Evolutionary conservation across 1,284 basidiomycete genomes (phyloP).

Genomic region (Trichosporon ovoides): DNA sequence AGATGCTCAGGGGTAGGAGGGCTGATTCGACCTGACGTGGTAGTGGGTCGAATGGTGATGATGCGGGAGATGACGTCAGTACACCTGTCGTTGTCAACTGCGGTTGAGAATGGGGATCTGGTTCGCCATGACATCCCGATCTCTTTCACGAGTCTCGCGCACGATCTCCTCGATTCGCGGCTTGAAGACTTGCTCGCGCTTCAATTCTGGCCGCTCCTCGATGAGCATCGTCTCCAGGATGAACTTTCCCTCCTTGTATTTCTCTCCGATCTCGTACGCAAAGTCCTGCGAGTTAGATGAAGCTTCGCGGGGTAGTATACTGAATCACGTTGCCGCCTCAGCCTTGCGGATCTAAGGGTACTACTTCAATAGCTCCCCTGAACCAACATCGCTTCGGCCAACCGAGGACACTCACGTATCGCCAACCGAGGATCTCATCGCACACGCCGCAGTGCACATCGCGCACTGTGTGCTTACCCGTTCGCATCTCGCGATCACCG

Average conservation of each 20-base stretch:
- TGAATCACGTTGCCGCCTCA: no score
- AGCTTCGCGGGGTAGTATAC: no score
- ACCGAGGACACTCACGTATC: constrained; percentile 77
- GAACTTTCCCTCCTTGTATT: constrained; percentile 97
- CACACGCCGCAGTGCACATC: constrained; percentile 93
- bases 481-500: constrained; percentile 91
- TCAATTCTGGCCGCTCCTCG: constrained; percentile 40
- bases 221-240: constrained; percentile 91
- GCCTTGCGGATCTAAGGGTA: no score
- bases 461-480: constrained; percentile 89
- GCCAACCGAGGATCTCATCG: constrained; percentile 81
- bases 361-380: no score
- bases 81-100: neutral
- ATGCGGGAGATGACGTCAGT: no score
- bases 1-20: neutral
- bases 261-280: constrained; percentile 82
- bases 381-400: no score
- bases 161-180: constrained; percentile 36
- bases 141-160: neutral
- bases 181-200: constrained; percentile 19
- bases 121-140: neutral
- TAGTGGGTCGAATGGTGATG: neutral
- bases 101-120: neutral
- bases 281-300: constrained; percentile 63
- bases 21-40: neutral